Evolutionary conservation across 306 rosid genomes (phyloP).

Genomic region (Corylus avellana): DNA sequence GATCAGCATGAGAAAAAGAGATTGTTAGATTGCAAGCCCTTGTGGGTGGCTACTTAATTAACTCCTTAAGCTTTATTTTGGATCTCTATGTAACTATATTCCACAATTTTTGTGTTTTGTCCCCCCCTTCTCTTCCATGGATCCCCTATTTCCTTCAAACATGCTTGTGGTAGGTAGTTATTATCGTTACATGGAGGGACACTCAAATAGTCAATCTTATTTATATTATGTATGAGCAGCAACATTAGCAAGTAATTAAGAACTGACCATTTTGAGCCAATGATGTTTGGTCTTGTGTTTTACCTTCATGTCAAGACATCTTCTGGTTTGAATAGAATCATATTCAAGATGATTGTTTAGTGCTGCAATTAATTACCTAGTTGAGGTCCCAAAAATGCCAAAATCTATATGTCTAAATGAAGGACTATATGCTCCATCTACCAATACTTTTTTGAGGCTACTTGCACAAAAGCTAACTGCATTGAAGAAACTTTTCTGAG

Average conservation of each 20-base stretch:
- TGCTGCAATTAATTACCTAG: background rate
- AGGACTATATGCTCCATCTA: background rate
- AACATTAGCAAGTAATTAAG: background rate
- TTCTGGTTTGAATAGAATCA: background rate
- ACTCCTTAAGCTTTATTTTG: slow-evolving; percentile 31
- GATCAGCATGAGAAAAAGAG: slow-evolving; percentile 48
- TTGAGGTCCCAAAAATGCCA: background rate
- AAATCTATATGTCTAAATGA: background rate
- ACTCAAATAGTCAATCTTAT: background rate
- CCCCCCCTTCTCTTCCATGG: background rate
- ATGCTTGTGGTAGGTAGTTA: slow-evolving; percentile 49
- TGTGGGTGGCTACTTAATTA: slow-evolving; percentile 50
- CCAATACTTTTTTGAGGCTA: background rate
- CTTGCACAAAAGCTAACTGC: background rate
- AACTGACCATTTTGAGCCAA: background rate
- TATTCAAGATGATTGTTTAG: background rate
- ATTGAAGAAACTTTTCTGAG: background rate
- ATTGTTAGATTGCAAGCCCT: slow-evolving; percentile 47
- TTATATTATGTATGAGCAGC: background rate
- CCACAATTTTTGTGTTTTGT: slow-evolving; percentile 14
- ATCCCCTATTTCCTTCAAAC: slow-evolving; percentile 24
- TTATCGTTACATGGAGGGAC: slow-evolving; percentile 43
- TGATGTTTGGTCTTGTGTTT: background rate
- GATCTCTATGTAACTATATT: slow-evolving; percentile 9
- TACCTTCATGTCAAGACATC: background rate